Base-by-base conservation (phyloP, 1,139 yeast species). In the Meyerozyma athensensis region DNA sequence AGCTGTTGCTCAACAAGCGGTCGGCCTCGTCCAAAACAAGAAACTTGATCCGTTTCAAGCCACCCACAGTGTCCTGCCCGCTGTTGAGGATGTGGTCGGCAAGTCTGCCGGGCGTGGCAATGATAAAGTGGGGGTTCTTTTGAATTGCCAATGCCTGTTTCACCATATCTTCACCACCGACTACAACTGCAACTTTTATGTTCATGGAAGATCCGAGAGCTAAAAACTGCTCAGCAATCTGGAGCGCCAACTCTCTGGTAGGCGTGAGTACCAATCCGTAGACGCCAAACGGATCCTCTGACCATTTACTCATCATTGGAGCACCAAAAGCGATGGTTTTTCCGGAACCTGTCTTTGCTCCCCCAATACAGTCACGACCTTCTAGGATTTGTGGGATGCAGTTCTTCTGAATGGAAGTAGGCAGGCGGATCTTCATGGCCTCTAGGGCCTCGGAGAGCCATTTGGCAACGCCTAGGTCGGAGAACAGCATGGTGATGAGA, bases 341-440 rank as follows among this genome's bases (percentile, higher is more conserved):
- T 74, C 99, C 99, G 22, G 95, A 83, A 63, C 99, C 99, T 0
- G 99, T 92, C 59, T 86, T 86, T 32, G 99, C 98, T 26, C 98
- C 98, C 37, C 98, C 99, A 36, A 92, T 92, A 59, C 97, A 90
- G 59, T 90, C 96, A 48, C 81, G 77, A 7, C 95, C 97, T 26
- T 68, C 70, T 33, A 92, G 58, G 43, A 92, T 86, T 42, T 83
- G 77, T 0, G 97, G 97, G 35, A 92, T 92, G 57, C 97, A 89
- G 2, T 89, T 89, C 4, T 70, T 55, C 58, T 92, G 99, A 63
- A 92, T 90, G 20, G 80, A 77, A 0, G 97, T 86, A 2, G 99
- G 98, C 5, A 74, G 70, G 30, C 73, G 68, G 36, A 92, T 92
- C 45, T 82, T 81, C 94, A 92, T 87, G 16, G 95, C 79, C 1